These are phyloP conservation scores for Eudorina sp. DNA, from an alignment of 139 green algal species.

Conservation along the genomic window DNA sequence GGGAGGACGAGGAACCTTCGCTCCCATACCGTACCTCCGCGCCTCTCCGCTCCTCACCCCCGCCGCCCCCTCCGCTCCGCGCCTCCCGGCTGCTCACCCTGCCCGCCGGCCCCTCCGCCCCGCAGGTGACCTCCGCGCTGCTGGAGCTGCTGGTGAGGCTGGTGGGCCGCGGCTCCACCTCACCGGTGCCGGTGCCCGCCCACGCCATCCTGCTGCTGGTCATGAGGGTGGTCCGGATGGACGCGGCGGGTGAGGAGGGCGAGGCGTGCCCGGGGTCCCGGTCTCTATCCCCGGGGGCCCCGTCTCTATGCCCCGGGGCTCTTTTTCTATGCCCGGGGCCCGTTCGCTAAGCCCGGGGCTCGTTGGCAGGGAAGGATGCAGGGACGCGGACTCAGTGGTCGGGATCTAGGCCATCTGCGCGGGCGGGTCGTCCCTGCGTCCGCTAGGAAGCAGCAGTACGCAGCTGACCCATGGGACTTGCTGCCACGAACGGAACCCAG, in stretches of 20 bases:
- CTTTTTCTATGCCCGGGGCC: no score
- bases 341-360: no score
- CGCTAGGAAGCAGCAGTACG: no score
- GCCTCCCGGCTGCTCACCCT: neutral
- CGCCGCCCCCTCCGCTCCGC: neutral
- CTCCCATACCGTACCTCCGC: neutral
- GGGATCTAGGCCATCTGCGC: no score
- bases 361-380: no score
- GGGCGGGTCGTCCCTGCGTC: no score
- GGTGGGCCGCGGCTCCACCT: slow-evolving; percentile 47
- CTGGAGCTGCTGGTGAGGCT: slow-evolving; percentile 46
- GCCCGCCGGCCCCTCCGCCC: neutral
- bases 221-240: slow-evolving; percentile 59
- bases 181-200: slow-evolving; percentile 57
- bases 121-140: slow-evolving; percentile 12
- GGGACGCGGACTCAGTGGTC: no score
- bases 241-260: slow-evolving; percentile 51
- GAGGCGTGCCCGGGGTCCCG: no score
- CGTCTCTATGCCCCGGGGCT: no score
- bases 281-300: no score
- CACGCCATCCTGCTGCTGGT: slow-evolving; percentile 56
- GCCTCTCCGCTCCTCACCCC: neutral
- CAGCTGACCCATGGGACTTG: no score
- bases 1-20: neutral
- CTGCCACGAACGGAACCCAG: no score